Conservation (phyloP, 192 early-diverging fungal species). For the Backusella tuberculispora region DNA sequence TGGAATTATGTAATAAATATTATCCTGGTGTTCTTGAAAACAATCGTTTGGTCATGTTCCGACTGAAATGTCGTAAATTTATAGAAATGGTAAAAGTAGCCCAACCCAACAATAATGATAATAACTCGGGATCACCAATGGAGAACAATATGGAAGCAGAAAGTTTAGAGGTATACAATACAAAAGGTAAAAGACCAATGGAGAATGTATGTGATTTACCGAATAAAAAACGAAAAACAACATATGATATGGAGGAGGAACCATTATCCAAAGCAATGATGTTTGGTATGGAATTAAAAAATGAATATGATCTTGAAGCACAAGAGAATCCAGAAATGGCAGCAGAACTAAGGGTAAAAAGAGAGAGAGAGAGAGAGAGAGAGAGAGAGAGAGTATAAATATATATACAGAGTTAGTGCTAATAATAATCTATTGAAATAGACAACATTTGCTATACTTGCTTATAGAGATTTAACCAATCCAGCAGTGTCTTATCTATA, state of each 20-base stretch:
- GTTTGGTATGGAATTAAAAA: constrained; percentile 55
- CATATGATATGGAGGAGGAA: background rate
- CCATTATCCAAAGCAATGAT: constrained; percentile 39
- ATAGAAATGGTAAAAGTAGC: constrained; percentile 73
- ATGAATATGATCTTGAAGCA: constrained; percentile 40
- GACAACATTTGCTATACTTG: constrained; percentile 17
- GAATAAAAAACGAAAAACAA: constrained; percentile 10
- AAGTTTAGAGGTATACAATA: constrained; percentile 11
- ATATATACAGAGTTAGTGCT: no score
- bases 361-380: no score
- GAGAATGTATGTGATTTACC: background rate
- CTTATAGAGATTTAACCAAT: constrained; percentile 4
- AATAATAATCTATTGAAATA: background rate
- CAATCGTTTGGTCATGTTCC: constrained; percentile 72
- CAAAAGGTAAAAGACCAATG: background rate
- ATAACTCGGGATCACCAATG: background rate
- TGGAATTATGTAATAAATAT: constrained; percentile 62
- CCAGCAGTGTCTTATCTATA: constrained; percentile 16
- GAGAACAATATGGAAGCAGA: background rate
- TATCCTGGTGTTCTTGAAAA: constrained; percentile 70
- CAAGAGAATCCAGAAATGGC: constrained; percentile 4
- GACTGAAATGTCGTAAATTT: constrained; percentile 83
- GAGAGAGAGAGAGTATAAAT: no score
- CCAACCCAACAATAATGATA: background rate
- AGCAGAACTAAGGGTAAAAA: constrained; percentile 2